Evolutionary conservation across 148 eudicot species (phyloP), one percentile per base, ranked within the genome.

Genomic region (Cornus florida): DNA sequence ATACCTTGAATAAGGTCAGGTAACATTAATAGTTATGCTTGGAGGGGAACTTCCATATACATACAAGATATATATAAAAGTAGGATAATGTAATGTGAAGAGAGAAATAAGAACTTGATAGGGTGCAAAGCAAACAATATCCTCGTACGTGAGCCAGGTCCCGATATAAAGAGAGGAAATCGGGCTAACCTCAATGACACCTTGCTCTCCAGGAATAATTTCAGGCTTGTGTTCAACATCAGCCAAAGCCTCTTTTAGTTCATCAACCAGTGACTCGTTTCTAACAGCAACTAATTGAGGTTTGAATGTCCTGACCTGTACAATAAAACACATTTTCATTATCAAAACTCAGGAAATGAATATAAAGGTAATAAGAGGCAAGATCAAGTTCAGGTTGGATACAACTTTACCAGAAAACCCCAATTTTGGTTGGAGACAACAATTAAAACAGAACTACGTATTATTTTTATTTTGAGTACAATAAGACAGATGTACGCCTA

Each of bases 121-220:
- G 48, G 48, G 10, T 43, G 48, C 8, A 43, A 43, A 43, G 48
- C 48, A 43, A 43, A 43, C 48, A 43, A 43, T 6, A 43, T 43
- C 48, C 6, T 5, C 48, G 5, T 2, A 43, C 8, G 9, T 43
- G 48, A 6, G 48, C 7, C 10, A 7, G 19, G 2, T 53, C 14
- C 17, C 1, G 17, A 14, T 12, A 11, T 11, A 14, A 53, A 53
- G 59, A 16, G 19, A 53, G 7, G 59, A 53, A 53, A 11, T 11
- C 16, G 68, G 53, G 70, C 87, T 81, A 66, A 96, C 99, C 98
- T 97, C 99, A 71, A 97, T 62, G 35, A 91, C 83, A 33, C 99
- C 99, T 78, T 94, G 88, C 78, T 97, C 99, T 72, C 99, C 99
- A 48, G 99, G 95, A 83, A 97, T 92, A 71, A 97, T 97, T 85